Evolutionary conservation across 768 basidiomycete genomes (phyloP).

Genomic region (Cyclocybe cylindracea): DNA sequence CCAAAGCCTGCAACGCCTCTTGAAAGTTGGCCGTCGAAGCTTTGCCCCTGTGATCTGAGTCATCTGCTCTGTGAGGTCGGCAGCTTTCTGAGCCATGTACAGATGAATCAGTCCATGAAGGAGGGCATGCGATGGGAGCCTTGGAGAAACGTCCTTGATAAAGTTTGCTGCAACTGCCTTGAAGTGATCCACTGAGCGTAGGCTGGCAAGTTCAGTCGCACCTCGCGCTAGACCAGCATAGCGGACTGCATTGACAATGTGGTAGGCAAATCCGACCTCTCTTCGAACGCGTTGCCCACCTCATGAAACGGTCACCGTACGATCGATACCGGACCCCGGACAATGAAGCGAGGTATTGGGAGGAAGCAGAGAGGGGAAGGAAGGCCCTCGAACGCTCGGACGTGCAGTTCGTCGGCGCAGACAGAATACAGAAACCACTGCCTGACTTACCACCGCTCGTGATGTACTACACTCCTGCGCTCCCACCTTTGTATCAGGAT

Average conservation of each 20-base stretch:
- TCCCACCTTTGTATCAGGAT: conserved; percentile 10
- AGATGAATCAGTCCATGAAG: conserved; percentile 64
- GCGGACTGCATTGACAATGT: conserved; percentile 59
- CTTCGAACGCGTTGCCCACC: too few relatives aligned
- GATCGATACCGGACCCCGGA: conserved; percentile 2
- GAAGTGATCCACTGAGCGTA: too few relatives aligned
- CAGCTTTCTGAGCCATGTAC: conserved; percentile 49
- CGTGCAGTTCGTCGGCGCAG: conserved; percentile 14
- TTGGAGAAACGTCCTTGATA: conserved; percentile 51
- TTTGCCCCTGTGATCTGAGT: conserved; percentile 45
- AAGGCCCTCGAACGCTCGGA: conserved; percentile 15
- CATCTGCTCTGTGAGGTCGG: conserved; percentile 48
- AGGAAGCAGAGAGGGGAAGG: conserved; percentile 6
- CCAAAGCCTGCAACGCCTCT: conserved; percentile 58
- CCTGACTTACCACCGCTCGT: conserved; percentile 17
- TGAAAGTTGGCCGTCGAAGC: conserved; percentile 9
- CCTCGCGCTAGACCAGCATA: conserved; percentile 30
- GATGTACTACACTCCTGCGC: conserved; percentile 22
- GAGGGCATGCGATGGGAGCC: conserved; percentile 62
- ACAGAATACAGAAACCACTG: not conserved
- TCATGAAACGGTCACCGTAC: too few relatives aligned
- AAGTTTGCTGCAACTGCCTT: conserved; percentile 45
- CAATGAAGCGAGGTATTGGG: conserved; percentile 20
- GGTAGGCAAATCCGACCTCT: too few relatives aligned
- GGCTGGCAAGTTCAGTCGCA: conserved; percentile 4